Conservation (phyloP, 2,329 filamentous ascomycete genomes). For the Sarocladium kiliense region DNA sequence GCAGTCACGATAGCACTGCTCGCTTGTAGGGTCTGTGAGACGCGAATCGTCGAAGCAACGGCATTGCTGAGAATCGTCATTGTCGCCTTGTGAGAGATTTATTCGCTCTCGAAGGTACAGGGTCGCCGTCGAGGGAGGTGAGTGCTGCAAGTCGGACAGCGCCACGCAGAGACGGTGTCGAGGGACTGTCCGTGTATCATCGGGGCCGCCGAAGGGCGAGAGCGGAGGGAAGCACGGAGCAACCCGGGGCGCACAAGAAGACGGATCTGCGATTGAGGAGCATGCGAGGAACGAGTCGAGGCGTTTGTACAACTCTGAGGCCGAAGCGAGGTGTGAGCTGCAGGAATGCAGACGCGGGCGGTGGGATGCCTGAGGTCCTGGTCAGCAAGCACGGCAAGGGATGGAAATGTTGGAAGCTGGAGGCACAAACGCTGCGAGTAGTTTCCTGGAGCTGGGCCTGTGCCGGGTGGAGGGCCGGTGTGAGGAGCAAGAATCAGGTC, state of each 20-base stretch:
- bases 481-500: not conserved
- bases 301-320: not conserved
- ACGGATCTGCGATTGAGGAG: not conserved
- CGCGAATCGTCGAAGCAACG: not conserved
- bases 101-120: not conserved
- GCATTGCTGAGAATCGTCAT: not conserved
- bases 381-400: not conserved
- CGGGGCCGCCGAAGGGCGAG: not conserved
- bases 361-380: not conserved
- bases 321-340: not conserved
- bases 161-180: not conserved
- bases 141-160: not conserved
- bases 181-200: not conserved
- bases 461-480: not conserved
- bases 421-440: not conserved
- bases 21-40: not conserved
- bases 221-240: constrained; percentile 2
- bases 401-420: not conserved
- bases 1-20: not conserved
- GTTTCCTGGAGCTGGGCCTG: not conserved
- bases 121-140: not conserved
- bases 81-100: not conserved
- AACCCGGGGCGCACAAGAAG: not conserved
- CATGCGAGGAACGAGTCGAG: not conserved
- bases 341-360: not conserved